Evolutionary conservation across 2,329 filamentous ascomycete species (phyloP).

Genomic region (Pseudofabraea citricarpa): DNA sequence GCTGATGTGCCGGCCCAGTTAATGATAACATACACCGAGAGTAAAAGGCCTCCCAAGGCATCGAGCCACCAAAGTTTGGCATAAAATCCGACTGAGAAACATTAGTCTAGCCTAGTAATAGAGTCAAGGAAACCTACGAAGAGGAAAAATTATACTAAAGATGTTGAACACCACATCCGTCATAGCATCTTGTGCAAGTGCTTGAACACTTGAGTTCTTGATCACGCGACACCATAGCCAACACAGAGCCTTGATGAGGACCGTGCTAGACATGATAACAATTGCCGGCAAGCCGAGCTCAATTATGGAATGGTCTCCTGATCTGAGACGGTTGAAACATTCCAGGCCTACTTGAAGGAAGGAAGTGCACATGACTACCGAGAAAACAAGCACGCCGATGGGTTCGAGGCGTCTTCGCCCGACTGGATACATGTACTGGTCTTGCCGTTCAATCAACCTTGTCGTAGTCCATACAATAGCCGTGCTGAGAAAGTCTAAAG

Average conservation of each 20-base stretch:
- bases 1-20: conserved; percentile 62
- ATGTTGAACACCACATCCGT: conserved; percentile 62
- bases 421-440: conserved; percentile 45
- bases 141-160: conserved; percentile 55
- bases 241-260: conserved; percentile 55
- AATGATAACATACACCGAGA: conserved; percentile 64
- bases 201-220: conserved; percentile 60
- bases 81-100: conserved; percentile 44
- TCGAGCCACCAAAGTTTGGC: conserved; percentile 64
- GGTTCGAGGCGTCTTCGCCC: conserved; percentile 53
- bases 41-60: conserved; percentile 51
- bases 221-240: conserved; percentile 54
- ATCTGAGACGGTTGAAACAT: conserved; percentile 52
- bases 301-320: conserved; percentile 41
- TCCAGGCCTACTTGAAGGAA: conserved; percentile 58
- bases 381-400: conserved; percentile 58
- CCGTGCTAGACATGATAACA: conserved; percentile 50
- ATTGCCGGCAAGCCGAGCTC: conserved; percentile 48
- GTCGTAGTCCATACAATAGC: conserved; percentile 58
- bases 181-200: conserved; percentile 59
- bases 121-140: conserved; percentile 26
- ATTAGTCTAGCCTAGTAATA: neutral
- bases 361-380: conserved; percentile 58
- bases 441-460: conserved; percentile 44
- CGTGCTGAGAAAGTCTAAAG: conserved; percentile 55